These are phyloP conservation scores for Neurospora crassa DNA, from an alignment of 2,329 filamentous ascomycete genomes.

Conservation along the genomic window DNA sequence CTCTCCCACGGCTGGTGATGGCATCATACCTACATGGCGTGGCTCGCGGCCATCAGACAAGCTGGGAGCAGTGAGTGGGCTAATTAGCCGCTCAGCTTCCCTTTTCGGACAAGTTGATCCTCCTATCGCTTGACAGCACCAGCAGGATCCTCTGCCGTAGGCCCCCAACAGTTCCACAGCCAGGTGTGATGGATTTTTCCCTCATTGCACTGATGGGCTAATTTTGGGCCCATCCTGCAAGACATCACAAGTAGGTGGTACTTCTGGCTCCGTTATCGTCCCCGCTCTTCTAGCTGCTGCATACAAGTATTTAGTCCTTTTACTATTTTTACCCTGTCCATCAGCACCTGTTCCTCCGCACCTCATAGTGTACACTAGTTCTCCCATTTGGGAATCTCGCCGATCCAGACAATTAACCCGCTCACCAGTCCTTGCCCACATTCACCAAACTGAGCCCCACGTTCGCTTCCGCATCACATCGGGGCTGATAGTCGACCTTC, in stretches of 20 bases:
- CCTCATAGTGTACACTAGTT: background rate
- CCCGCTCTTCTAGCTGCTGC: background rate
- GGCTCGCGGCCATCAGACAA: background rate
- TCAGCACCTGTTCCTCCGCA: background rate
- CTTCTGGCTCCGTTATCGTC: background rate
- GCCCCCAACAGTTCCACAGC: slow-evolving; percentile 6
- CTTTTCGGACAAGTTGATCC: slow-evolving; percentile 14
- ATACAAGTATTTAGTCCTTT: background rate
- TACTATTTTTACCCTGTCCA: background rate
- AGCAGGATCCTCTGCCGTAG: background rate
- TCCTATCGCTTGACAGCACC: background rate
- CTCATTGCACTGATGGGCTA: slow-evolving; percentile 15
- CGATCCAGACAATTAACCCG: background rate
- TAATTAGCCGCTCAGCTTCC: slow-evolving; percentile 17
- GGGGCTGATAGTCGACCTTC: background rate
- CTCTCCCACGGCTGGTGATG: background rate
- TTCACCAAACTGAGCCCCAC: background rate
- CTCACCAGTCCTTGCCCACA: background rate
- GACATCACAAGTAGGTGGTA: background rate
- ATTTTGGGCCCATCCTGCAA: slow-evolving; percentile 9
- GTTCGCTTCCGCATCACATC: background rate
- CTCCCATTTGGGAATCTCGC: background rate
- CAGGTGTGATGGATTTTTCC: slow-evolving; percentile 18
- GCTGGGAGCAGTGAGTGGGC: slow-evolving; percentile 1
- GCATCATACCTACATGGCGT: background rate